These are phyloP conservation scores for Neurospora crassa DNA, from an alignment of 2,329 filamentous ascomycete genomes.

Conservation along the genomic window DNA sequence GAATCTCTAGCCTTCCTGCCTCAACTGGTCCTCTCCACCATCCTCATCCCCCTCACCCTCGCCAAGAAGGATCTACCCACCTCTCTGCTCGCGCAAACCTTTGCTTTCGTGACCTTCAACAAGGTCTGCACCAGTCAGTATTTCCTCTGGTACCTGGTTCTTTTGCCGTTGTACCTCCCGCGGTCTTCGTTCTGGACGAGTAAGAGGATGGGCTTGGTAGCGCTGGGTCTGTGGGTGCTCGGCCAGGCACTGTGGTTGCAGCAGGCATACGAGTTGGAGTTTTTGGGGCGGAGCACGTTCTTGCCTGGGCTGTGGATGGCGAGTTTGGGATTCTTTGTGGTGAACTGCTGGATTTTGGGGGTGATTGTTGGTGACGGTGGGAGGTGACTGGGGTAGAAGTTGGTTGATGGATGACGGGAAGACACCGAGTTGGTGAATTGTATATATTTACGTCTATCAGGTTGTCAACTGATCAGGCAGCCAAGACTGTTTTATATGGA, in stretches of 20 bases:
- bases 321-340: constrained; percentile 68
- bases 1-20: constrained; percentile 84
- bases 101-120: constrained; percentile 95
- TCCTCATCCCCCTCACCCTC: constrained; percentile 60
- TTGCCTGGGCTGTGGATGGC: constrained; percentile 73
- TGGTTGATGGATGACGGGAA: not conserved
- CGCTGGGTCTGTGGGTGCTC: constrained; percentile 62
- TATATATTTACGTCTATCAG: not conserved
- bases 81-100: constrained; percentile 89
- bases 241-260: constrained; percentile 70
- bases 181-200: constrained; percentile 59
- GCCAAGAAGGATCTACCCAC: constrained; percentile 74
- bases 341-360: constrained; percentile 82
- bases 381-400: not conserved
- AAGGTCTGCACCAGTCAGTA: constrained; percentile 99
- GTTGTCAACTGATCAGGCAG: not conserved
- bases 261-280: constrained; percentile 67
- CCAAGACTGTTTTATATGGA: not conserved
- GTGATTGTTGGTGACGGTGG: constrained; percentile 62
- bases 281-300: constrained; percentile 74
- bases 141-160: constrained; percentile 95
- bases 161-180: constrained; percentile 85
- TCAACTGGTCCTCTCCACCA: constrained; percentile 69
- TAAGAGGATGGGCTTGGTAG: constrained; percentile 51
- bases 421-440: not conserved